Conservation (phyloP, 345 rosid genomes). For the Rhodomyrtus tomentosa region DNA sequence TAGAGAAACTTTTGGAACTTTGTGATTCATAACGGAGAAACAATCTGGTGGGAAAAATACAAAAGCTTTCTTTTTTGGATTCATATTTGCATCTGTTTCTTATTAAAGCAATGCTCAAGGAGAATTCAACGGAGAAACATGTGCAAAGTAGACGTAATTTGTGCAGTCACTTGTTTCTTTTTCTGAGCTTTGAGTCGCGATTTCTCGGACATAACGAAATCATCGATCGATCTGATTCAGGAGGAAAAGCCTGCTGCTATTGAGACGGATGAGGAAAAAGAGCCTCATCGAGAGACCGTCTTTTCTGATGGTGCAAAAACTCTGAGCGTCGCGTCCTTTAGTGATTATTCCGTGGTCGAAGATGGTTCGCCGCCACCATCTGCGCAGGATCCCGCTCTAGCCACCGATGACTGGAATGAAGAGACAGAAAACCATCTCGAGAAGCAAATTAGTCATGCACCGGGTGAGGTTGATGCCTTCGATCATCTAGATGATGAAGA, state of each 20-base stretch:
- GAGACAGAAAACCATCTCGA: background rate
- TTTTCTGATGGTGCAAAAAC: constrained; percentile 1
- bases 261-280: background rate
- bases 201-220: background rate
- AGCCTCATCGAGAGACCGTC: constrained; percentile 2
- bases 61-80: background rate
- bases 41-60: background rate
- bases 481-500: background rate
- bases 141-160: background rate
- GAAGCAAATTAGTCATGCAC: background rate
- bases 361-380: background rate
- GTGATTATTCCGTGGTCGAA: background rate
- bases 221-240: constrained; percentile 1
- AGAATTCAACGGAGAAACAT: background rate
- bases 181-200: background rate
- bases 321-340: background rate
- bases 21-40: background rate
- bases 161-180: background rate
- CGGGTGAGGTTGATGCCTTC: background rate
- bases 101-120: background rate
- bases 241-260: constrained; percentile 5
- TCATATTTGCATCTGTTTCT: background rate
- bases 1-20: background rate
- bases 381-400: background rate
- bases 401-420: background rate